phyloP scores from a whole-genome alignment of 73 alveolate species.

The Paramecium primaurelia region DNA sequence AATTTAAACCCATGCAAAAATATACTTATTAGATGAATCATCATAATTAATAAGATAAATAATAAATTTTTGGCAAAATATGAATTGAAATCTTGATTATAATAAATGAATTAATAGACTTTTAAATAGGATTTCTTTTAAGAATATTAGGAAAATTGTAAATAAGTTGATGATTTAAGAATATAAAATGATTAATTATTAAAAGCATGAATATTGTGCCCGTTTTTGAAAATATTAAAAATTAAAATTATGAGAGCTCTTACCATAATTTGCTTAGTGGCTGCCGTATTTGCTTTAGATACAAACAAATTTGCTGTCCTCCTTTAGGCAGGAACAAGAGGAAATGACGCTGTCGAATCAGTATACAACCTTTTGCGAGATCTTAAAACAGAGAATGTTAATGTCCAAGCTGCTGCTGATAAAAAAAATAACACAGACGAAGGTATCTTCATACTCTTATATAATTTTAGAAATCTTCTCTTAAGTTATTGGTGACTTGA shows the following conservation, averaged over 20 bases:
- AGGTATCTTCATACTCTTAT: neutral
- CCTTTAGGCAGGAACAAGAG: conserved; percentile 48
- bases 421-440: conserved; percentile 42
- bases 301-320: conserved; percentile 37
- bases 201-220: conserved; percentile 15
- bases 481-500: conserved; percentile 20
- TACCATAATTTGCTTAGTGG: conserved; percentile 43
- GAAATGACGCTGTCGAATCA: conserved; percentile 54
- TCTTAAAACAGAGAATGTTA: conserved; percentile 47
- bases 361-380: conserved; percentile 40
- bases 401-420: conserved; percentile 47
- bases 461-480: neutral
- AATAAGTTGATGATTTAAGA: conserved; percentile 12
- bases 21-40: neutral
- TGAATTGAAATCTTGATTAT: neutral
- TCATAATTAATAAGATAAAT: neutral
- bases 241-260: conserved; percentile 28
- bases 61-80: neutral
- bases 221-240: conserved; percentile 31
- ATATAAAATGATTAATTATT: conserved; percentile 24
- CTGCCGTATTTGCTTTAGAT: conserved; percentile 7
- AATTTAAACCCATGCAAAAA: neutral
- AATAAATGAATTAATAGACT: neutral
- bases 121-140: neutral
- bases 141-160: conserved; percentile 26